These are phyloP conservation scores for Coemansia sp. DNA, from an alignment of 192 early-diverging fungal genomes.

Conservation along the genomic window DNA sequence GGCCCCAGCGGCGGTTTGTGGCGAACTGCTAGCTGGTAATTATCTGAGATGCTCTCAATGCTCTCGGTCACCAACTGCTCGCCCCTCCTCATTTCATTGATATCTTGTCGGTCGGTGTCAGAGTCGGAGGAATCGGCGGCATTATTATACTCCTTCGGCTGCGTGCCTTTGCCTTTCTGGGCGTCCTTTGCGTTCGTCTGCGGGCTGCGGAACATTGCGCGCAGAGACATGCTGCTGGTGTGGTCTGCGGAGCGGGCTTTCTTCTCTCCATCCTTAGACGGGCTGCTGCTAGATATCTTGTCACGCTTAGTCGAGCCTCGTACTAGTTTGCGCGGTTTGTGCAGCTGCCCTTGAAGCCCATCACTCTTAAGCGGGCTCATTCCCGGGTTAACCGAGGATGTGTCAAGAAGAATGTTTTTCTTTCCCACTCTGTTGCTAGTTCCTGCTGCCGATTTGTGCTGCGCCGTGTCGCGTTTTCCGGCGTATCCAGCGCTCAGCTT, in stretches of 20 bases:
- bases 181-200: not conserved
- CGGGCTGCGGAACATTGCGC: conserved; percentile 14
- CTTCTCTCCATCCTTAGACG: not conserved
- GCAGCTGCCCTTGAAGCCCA: not conserved
- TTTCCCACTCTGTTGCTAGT: not conserved
- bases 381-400: conserved; percentile 45
- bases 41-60: conserved; percentile 48
- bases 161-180: not conserved
- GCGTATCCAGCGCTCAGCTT: not conserved
- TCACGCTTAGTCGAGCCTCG: conserved; percentile 21
- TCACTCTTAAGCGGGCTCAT: not conserved
- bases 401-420: conserved; percentile 31
- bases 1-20: conserved; percentile 48
- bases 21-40: conserved; percentile 49
- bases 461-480: not conserved
- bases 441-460: not conserved
- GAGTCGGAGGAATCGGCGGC: not conserved
- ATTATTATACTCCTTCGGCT: not conserved
- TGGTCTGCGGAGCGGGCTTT: not conserved
- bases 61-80: conserved; percentile 28
- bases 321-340: conserved; percentile 47
- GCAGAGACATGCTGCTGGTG: conserved; percentile 12
- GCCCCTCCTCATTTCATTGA: not conserved
- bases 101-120: not conserved
- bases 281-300: not conserved